phyloP scores from a whole-genome alignment of 345 rosid species.

The Euphorbia pulcherrima region DNA sequence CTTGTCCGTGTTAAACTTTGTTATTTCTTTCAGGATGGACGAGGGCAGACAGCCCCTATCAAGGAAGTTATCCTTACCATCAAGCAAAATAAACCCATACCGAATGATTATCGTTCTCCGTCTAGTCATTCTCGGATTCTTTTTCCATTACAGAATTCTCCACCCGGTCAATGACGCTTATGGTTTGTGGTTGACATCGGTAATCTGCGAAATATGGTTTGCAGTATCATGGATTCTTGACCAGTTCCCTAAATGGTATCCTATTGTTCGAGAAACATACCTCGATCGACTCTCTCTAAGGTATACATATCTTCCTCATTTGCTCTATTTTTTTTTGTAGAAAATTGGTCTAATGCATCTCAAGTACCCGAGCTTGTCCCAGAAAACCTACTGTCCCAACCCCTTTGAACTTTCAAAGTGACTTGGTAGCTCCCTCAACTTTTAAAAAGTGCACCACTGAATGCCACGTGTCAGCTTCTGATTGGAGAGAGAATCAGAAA shows the following conservation, averaged over 20 bases:
- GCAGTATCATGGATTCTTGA: conserved; percentile 96
- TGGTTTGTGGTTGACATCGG: conserved; percentile 93
- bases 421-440: too few relatives aligned
- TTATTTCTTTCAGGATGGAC: conserved; percentile 77
- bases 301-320: conserved; percentile 34
- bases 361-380: too few relatives aligned
- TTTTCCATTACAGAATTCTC: conserved; percentile 87
- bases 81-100: conserved; percentile 97
- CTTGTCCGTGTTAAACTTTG: conserved; percentile 12
- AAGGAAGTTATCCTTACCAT: conserved; percentile 82
- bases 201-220: conserved; percentile 98
- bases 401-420: too few relatives aligned
- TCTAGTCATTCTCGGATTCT: conserved; percentile 80
- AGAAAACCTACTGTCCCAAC: too few relatives aligned
- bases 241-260: conserved; percentile 98
- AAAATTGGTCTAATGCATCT: too few relatives aligned
- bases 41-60: conserved; percentile 99
- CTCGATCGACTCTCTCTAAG: conserved; percentile 90
- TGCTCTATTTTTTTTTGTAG: neutral
- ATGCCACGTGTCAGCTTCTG: too few relatives aligned
- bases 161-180: conserved; percentile 90
- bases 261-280: conserved; percentile 85
- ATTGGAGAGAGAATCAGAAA: too few relatives aligned
- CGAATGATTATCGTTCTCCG: conserved; percentile 78
- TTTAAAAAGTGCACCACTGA: too few relatives aligned